Conservation (phyloP, 495 filamentous ascomycete genomes). For the Acidomyces sp. region DNA sequence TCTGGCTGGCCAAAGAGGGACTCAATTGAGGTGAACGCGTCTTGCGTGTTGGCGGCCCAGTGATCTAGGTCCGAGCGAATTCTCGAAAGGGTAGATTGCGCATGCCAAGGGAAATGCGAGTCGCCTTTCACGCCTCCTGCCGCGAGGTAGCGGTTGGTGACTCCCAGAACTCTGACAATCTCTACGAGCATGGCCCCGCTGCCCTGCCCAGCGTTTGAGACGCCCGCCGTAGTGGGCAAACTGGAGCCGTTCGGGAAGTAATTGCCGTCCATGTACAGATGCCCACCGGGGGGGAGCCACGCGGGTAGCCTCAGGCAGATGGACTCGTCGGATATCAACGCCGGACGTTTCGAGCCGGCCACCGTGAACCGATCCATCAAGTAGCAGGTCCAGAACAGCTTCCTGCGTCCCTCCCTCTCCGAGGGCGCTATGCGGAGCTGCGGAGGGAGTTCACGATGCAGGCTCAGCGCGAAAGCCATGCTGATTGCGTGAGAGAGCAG, state of each 20-base stretch:
- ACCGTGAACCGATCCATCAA: conserved; percentile 67
- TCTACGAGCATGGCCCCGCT: conserved; percentile 65
- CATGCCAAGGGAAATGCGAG: conserved; percentile 80
- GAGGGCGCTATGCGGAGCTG: conserved; percentile 41
- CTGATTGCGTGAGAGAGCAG: conserved; percentile 61
- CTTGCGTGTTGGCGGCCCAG: conserved; percentile 70
- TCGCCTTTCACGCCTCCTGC: conserved; percentile 78
- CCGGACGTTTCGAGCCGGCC: conserved; percentile 65
- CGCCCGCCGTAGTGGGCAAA: conserved; percentile 51
- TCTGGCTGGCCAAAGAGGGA: conserved; percentile 63
- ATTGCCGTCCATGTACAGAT: conserved; percentile 53
- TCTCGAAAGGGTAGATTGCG: conserved; percentile 68
- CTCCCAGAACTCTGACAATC: conserved; percentile 65
- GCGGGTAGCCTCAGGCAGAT: conserved; percentile 60
- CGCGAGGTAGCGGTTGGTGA: conserved; percentile 72
- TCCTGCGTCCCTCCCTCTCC: conserved; percentile 59
- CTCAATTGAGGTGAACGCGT: conserved; percentile 62
- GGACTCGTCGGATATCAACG: conserved; percentile 59
- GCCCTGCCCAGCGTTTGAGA: conserved; percentile 53
- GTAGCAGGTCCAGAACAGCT: conserved; percentile 76
- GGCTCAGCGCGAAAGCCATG: conserved; percentile 65
- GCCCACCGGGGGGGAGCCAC: conserved; percentile 37
- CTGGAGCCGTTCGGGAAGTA: conserved; percentile 64
- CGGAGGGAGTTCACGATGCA: conserved; percentile 55
- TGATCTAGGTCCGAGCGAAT: conserved; percentile 73